phyloP scores from a whole-genome alignment of 129 eudicot genomes.

The Cynara cardunculus region DNA sequence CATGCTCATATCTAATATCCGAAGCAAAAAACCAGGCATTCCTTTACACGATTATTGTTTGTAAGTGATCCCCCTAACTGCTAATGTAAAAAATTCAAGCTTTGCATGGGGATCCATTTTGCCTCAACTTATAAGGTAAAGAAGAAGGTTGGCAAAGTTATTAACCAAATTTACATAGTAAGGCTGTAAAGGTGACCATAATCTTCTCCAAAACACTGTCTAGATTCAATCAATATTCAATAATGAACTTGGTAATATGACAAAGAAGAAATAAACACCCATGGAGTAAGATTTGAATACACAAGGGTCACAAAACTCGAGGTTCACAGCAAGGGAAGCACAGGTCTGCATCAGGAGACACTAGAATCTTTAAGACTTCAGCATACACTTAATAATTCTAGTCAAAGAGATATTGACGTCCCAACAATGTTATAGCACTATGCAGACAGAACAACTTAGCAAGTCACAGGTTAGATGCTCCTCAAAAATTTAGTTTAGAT shows the following conservation, averaged over 20 bases:
- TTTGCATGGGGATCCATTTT: neutral
- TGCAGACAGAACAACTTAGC: neutral
- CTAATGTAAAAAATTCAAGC: neutral
- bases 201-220: neutral
- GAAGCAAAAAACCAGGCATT: neutral
- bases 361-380: neutral
- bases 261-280: neutral
- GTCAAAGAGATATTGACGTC: neutral
- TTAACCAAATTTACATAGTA: neutral
- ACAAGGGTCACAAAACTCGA: neutral
- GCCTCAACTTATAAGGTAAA: constrained; percentile 10
- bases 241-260: neutral
- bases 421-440: neutral
- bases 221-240: constrained; percentile 2
- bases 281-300: neutral
- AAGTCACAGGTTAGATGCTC: neutral
- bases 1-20: neutral
- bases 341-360: neutral
- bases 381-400: neutral
- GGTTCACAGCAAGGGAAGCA: constrained; percentile 1
- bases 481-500: constrained; percentile 6
- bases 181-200: neutral
- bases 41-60: neutral
- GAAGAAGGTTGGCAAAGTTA: neutral
- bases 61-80: neutral